phyloP scores from a whole-genome alignment of 2,329 filamentous ascomycete genomes.

The Colletotrichum liriopes region DNA sequence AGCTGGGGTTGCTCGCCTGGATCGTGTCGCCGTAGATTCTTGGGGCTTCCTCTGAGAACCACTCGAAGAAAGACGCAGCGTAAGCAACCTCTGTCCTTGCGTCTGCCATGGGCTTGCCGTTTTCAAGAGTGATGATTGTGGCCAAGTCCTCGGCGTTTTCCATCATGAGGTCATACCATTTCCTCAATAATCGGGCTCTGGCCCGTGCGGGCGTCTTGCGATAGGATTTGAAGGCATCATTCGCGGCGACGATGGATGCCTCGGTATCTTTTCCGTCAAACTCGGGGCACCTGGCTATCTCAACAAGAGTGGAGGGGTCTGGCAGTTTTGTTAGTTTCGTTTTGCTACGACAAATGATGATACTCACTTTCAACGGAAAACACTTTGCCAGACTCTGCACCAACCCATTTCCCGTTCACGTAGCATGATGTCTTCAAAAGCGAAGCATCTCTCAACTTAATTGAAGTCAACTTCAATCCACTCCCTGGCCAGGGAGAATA shows the following conservation, averaged over 20 bases:
- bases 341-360: neutral
- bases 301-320: slow-evolving; percentile 80
- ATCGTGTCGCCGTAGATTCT: slow-evolving; percentile 73
- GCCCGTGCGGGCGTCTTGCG: slow-evolving; percentile 73
- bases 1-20: slow-evolving; percentile 71
- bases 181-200: slow-evolving; percentile 72
- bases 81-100: slow-evolving; percentile 72
- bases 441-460: slow-evolving; percentile 72
- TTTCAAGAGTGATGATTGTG: slow-evolving; percentile 79
- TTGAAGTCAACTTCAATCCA: neutral
- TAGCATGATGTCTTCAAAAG: slow-evolving; percentile 81
- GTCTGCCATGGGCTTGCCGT: slow-evolving; percentile 78
- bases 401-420: slow-evolving; percentile 84
- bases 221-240: slow-evolving; percentile 75
- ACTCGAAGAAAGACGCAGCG: slow-evolving; percentile 74
- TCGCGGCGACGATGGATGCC: slow-evolving; percentile 78
- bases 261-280: slow-evolving; percentile 79
- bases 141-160: slow-evolving; percentile 78
- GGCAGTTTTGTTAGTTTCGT: slow-evolving; percentile 27
- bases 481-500: neutral
- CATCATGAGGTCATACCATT: slow-evolving; percentile 78
- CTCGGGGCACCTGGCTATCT: slow-evolving; percentile 81
- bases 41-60: slow-evolving; percentile 77
- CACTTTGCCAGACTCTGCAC: slow-evolving; percentile 78
- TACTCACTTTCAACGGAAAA: slow-evolving; percentile 77